Conservation (phyloP, 371 early-diverging fungal genomes). For the Mucor racemosus region DNA sequence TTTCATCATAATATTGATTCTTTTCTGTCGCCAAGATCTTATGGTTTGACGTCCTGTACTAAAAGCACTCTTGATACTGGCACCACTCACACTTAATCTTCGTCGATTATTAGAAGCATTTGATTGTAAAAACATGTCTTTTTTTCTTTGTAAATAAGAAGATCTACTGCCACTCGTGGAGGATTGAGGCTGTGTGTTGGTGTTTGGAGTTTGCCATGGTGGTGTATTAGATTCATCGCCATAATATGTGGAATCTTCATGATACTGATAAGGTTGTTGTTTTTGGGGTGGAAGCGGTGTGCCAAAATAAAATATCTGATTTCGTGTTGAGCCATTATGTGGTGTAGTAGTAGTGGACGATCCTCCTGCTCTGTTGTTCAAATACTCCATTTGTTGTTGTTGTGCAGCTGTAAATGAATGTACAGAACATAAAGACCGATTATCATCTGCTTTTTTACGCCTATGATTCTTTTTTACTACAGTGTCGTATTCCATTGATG, state of each 20-base stretch:
- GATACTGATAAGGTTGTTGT: constrained; percentile 13
- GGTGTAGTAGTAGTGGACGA: background rate
- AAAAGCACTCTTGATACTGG: constrained; percentile 14
- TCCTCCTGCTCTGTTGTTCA: background rate
- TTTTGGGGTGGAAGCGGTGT: constrained; percentile 10
- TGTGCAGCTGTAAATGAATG: background rate
- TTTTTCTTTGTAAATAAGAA: background rate
- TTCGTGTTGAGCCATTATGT: background rate
- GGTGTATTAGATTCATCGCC: background rate
- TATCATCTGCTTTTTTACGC: background rate
- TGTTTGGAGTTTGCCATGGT: background rate
- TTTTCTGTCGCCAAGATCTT: constrained; percentile 29
- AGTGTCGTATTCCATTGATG: background rate
- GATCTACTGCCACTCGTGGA: background rate
- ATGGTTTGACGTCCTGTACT: constrained; percentile 14
- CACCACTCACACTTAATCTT: background rate
- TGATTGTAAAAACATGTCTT: background rate
- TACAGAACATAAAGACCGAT: constrained; percentile 8
- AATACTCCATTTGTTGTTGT: constrained; percentile 1
- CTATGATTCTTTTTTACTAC: background rate
- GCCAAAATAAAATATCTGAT: constrained; percentile 10
- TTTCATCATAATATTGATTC: constrained; percentile 23
- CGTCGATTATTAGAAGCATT: background rate
- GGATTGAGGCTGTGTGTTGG: background rate
- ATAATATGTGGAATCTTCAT: background rate